phyloP scores from a whole-genome alignment of 2,329 filamentous ascomycete species.

The Aspergillus persii region DNA sequence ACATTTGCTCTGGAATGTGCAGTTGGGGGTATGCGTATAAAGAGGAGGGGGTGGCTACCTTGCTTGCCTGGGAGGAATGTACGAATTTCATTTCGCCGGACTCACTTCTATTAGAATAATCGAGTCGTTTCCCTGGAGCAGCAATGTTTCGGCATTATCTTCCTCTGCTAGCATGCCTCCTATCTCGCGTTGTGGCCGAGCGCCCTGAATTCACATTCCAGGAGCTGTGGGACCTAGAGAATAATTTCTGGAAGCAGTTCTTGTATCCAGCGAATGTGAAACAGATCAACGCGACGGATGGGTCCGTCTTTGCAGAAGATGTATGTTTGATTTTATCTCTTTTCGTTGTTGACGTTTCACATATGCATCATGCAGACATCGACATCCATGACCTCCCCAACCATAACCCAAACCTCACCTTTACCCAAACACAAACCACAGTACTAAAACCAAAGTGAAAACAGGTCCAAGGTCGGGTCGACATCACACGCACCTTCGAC shows the following conservation, averaged over 20 bases:
- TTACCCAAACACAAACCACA: background rate
- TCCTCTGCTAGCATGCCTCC: background rate
- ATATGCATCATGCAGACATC: too few species aligned
- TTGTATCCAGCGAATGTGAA: slow-evolving; percentile 24
- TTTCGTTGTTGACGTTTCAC: too few species aligned
- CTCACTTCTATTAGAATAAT: too few species aligned
- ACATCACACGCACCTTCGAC: slow-evolving; percentile 26
- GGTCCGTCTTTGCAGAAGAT: slow-evolving; percentile 22
- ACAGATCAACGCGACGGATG: slow-evolving; percentile 21
- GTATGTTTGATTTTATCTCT: slow-evolving; percentile 4
- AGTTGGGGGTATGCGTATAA: too few species aligned
- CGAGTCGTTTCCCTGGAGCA: too few species aligned
- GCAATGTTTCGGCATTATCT: background rate
- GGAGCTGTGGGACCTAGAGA: slow-evolving; percentile 24
- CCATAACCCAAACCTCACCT: too few species aligned
- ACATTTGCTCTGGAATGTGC: too few species aligned
- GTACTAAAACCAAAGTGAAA: too few species aligned
- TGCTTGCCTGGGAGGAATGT: too few species aligned
- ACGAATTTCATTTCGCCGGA: too few species aligned
- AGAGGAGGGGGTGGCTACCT: too few species aligned
- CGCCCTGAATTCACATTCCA: slow-evolving; percentile 17
- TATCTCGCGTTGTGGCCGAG: background rate
- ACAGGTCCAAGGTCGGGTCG: slow-evolving; percentile 27
- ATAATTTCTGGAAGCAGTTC: slow-evolving; percentile 23
- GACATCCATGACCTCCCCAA: slow-evolving; percentile 13